A percentile compares a stretch with the other conserved stretches of the same genome.
Conservation (phyloP, 495 filamentous ascomycete genomes). For the Paragyromitra xinjiangensis region DNA sequence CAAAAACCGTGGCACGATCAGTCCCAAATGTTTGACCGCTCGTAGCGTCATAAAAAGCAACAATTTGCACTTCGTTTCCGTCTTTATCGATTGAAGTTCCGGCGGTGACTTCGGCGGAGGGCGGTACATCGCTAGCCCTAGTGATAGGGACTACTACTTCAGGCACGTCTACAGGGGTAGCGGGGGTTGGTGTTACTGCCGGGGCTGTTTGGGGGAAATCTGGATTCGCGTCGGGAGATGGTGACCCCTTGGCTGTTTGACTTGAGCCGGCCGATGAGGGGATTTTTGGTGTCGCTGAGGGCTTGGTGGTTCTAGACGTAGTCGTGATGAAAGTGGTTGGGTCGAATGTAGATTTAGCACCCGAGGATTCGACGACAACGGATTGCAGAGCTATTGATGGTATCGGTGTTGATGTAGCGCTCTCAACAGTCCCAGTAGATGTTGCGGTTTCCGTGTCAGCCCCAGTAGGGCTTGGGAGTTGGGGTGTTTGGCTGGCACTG, state of each 20-base stretch:
- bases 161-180: neutral
- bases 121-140: constrained; percentile 14
- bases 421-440: neutral
- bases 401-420: neutral
- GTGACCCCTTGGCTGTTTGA: neutral
- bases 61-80: constrained; percentile 22
- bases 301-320: neutral
- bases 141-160: constrained; percentile 35
- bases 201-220: neutral
- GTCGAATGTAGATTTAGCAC: neutral
- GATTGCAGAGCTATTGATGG: neutral
- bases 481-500: neutral
- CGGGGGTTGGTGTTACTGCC: neutral
- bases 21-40: constrained; percentile 7
- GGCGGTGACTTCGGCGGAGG: constrained; percentile 29
- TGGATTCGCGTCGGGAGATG: neutral
- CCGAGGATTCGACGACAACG: neutral
- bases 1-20: neutral
- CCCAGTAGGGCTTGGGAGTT: neutral
- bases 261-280: neutral
- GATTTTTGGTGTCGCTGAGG: neutral
- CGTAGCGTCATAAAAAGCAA: constrained; percentile 31
- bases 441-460: neutral
- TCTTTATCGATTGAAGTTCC: constrained; percentile 26
- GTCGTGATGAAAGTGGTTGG: constrained; percentile 25